Evolutionary conservation across 495 filamentous ascomycete genomes (phyloP), one percentile per base, ranked within the genome.

Genomic region (Hypoxylon crocopeplum): DNA sequence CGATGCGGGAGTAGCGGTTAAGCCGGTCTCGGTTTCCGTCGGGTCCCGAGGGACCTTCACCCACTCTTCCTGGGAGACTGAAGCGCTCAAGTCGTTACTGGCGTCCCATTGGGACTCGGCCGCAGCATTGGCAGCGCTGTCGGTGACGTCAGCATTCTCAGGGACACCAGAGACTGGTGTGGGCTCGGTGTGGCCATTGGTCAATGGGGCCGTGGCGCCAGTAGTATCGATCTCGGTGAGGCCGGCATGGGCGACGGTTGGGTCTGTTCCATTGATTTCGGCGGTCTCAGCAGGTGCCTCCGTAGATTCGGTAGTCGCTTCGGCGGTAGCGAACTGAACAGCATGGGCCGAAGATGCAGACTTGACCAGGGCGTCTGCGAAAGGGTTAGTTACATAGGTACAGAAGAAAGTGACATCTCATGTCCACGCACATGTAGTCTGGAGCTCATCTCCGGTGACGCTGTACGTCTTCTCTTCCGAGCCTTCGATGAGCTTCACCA

Each of bases 401-500:
- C 24, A 8, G 13, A 3, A 22, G 12, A 13, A 7, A 10, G 30
- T 3, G 10, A 2, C 15, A 29, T 22, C 29, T 8, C 17, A 6
- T 29, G 7, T 33, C 19, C 16, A 75, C 90, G 79, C 74, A 96
- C 92, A 97, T n/a, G 88, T 90, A 42, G 89, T 79, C 29, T 87
- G 79, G 25, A 93, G 79, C 12, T 70, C 56, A 2, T 84, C 82
- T 12, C 87, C 85, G 38, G 84, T 82, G 22, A 89, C 85, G 42
- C 83, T 86, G 40, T 72, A 66, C 1, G 91, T 83, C 60, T 79
- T 82, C 52, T 98, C 92, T 27, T 90, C 84, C 19, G 82, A 83
- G 20, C 93, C 94, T 38, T 91, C 79, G 49, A 96, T 88, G 32
- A 99, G 77, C 75, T 91, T 96, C 60, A 91, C 69, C 79, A 96